A percentile compares a stretch with the other conserved stretches of the same genome.
phyloP scores from a whole-genome alignment of 2,329 filamentous ascomycete genomes.

The Chaetomium strumarium region DNA sequence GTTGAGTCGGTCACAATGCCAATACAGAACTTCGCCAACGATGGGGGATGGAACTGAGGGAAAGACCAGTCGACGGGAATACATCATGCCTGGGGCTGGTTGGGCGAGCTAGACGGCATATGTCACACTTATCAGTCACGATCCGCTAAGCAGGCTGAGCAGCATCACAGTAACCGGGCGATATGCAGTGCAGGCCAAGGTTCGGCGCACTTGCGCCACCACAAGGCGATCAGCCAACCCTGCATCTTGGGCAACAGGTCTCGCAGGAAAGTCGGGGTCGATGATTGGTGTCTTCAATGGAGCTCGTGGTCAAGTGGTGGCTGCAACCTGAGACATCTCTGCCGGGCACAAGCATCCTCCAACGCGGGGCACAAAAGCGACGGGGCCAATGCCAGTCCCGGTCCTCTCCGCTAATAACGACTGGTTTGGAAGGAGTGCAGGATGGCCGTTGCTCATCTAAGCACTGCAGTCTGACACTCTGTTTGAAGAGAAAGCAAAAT shows the following conservation, averaged over 20 bases:
- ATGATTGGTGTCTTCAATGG: background rate
- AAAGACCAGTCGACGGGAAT: background rate
- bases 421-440: too few relatives aligned
- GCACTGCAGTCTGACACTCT: too few relatives aligned
- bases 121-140: too few relatives aligned
- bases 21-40: background rate
- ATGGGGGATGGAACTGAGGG: background rate
- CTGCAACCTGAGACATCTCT: too few relatives aligned
- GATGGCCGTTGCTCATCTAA: too few relatives aligned
- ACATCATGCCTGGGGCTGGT: background rate
- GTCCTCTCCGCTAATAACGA: too few relatives aligned
- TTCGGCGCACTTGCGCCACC: slow-evolving; percentile 8
- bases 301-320: background rate
- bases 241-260: too few relatives aligned
- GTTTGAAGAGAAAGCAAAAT: too few relatives aligned
- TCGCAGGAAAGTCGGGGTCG: too few relatives aligned
- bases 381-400: too few relatives aligned
- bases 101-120: background rate
- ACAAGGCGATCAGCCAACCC: background rate
- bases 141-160: background rate
- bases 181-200: slow-evolving; percentile 3
- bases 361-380: too few relatives aligned
- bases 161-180: slow-evolving; percentile 9
- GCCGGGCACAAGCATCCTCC: too few relatives aligned
- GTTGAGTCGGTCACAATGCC: background rate